Conservation (phyloP, 805 yeast genomes). For the Spathaspora gorwiae region DNA sequence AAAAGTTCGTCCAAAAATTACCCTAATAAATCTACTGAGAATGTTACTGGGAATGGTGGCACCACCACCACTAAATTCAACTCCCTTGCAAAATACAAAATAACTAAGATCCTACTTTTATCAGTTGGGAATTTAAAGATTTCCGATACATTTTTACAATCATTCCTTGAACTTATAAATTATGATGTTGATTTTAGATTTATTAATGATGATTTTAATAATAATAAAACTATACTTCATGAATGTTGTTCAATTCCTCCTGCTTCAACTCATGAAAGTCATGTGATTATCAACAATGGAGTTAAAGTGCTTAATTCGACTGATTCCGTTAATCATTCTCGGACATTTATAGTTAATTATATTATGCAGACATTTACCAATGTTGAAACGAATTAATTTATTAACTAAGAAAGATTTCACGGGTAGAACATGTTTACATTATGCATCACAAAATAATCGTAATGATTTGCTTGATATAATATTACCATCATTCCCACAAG, state of each 20-base stretch:
- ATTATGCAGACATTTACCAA: slow-evolving; percentile 21
- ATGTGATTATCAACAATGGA: slow-evolving; percentile 39
- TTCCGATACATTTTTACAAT: slow-evolving; percentile 54
- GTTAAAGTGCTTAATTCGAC: slow-evolving; percentile 35
- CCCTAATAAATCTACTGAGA: not conserved
- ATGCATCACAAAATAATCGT: slow-evolving; percentile 62
- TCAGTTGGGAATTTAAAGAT: slow-evolving; percentile 63
- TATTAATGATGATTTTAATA: slow-evolving; percentile 56
- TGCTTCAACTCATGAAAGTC: slow-evolving; percentile 28
- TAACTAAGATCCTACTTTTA: slow-evolving; percentile 70
- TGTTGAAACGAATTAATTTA: slow-evolving; percentile 14
- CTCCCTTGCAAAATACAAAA: slow-evolving; percentile 17
- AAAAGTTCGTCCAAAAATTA: slow-evolving; percentile 12
- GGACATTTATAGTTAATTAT: slow-evolving; percentile 33
- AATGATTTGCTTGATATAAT: slow-evolving; percentile 41
- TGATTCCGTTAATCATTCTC: slow-evolving; percentile 34
- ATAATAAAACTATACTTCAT: slow-evolving; percentile 68
- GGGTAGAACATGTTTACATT: slow-evolving; percentile 83
- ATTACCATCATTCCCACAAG: slow-evolving; percentile 32
- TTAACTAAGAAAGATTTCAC: slow-evolving; percentile 50
- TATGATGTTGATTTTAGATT: slow-evolving; percentile 53
- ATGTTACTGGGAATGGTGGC: no score
- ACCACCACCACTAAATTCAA: slow-evolving; percentile 5
- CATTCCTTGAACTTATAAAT: slow-evolving; percentile 41
- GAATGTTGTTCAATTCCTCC: slow-evolving; percentile 49